Evolutionary conservation across 768 basidiomycete genomes (phyloP), one percentile per base, ranked within the genome.

Genomic region (Cubamyces lactineus): DNA sequence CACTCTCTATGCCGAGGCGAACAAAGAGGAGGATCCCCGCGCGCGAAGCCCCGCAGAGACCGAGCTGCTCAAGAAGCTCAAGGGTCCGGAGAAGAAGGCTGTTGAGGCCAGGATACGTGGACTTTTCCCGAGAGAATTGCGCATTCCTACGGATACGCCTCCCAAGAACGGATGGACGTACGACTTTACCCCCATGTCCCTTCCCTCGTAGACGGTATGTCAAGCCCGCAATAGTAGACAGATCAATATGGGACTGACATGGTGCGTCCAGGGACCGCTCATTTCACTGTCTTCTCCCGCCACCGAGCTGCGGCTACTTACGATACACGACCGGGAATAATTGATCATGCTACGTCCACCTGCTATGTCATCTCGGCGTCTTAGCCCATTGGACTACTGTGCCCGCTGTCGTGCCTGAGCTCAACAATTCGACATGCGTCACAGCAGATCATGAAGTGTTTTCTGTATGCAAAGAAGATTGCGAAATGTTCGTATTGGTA

Each of bases 91-190:
- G 74, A 81, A 83, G 71, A 83, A 84, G 69, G 86, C 85, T 13
- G 75, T 89, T 67, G 92, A 96, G 73, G 86, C 90, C 30, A 82
- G 91, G 66, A 81, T 90, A 72, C 86, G 86, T 59, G 91, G 91
- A 1, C 73, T 96, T 40, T 92, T 96, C 75, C 96, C 96, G 62
- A 83, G 96, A 62, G 95, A 98, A 73, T 71, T 93, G 70, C 85
- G 87, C 65, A 81, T 92, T 49, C 95, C 96, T 46, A 85, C 90
- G 5, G 95, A 96, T 70, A 95, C 91, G 7, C 90, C 93, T 2
- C 82, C 89, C 24, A 84, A 83, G 57, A 80, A 81, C 45, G 92
- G 93, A 3, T 96, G 94, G 94, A 86, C 87, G 55, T 89, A 95
- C 70, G 85, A 88, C n/a, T 96, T 88, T 86, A 91, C 82, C 57